Percentiles rank a stretch among this genome's conserved stretches.
These are phyloP conservation scores for Isabelozyma pseudorhagii DNA, from an alignment of 805 yeast species.

Conservation along the genomic window DNA sequence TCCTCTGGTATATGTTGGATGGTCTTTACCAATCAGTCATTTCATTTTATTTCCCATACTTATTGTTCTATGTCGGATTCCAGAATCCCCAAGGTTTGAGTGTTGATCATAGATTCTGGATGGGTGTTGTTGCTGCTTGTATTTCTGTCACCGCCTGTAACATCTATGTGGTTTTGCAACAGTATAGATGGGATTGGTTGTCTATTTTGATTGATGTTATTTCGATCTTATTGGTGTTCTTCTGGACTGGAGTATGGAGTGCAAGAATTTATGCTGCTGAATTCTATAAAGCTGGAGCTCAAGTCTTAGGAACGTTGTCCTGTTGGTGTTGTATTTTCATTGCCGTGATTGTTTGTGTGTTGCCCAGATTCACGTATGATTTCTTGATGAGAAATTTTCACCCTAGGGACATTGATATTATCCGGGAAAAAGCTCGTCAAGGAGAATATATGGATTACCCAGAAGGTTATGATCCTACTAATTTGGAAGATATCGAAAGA, in stretches of 20 bases:
- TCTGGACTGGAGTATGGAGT: slow-evolving; percentile 84
- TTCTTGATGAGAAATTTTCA: slow-evolving; percentile 47
- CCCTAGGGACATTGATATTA: slow-evolving; percentile 69
- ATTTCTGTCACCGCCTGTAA: slow-evolving; percentile 65
- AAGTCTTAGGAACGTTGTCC: slow-evolving; percentile 55
- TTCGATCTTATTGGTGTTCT: slow-evolving; percentile 56
- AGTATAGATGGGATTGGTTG: slow-evolving; percentile 77
- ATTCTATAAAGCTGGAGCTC: slow-evolving; percentile 62
- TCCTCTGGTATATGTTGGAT: slow-evolving; percentile 61
- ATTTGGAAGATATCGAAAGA: slow-evolving; percentile 39
- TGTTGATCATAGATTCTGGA: slow-evolving; percentile 66
- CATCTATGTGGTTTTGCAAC: slow-evolving; percentile 62
- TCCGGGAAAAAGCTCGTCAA: slow-evolving; percentile 55
- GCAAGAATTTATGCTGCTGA: slow-evolving; percentile 48
- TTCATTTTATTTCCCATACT: slow-evolving; percentile 66
- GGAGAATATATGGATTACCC: slow-evolving; percentile 55
- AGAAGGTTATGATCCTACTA: slow-evolving; percentile 51
- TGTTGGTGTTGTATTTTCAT: slow-evolving; percentile 67
- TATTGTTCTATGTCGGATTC: slow-evolving; percentile 43
- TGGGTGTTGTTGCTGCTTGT: slow-evolving; percentile 62
- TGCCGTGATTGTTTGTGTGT: slow-evolving; percentile 50
- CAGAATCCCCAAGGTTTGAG: slow-evolving; percentile 51
- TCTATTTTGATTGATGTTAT: slow-evolving; percentile 50
- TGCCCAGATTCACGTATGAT: slow-evolving; percentile 61
- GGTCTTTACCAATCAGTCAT: slow-evolving; percentile 72